Evolutionary conservation across 768 basidiomycete genomes (phyloP), one percentile per base, ranked within the genome.

Genomic region (Pleurotus giganteus): DNA sequence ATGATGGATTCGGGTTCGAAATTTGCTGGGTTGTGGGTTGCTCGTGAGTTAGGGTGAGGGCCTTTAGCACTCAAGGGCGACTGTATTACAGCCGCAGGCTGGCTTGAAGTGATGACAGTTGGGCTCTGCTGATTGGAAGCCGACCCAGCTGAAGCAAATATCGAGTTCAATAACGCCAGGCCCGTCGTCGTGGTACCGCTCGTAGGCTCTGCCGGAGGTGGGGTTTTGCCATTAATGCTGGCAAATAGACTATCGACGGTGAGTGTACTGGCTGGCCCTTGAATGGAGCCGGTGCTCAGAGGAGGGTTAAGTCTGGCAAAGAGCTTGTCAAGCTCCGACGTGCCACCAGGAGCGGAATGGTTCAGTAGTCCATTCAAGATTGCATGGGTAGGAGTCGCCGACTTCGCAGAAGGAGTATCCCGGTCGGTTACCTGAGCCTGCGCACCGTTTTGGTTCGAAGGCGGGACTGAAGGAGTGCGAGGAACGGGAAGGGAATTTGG

Each of bases 121-220:
- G 58, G 63, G 63, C 59, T 13, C 2, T 52, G 39, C 3, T 34
- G 49, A 26, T 51, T 34, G 15, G 65, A 26, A 9, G 55, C 47
- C 7, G 11, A 69, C 13, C 67, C 70, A 4, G 83, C 89, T 4
- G 88, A 91, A 2, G 89, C 89, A 64, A 91, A 91, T 37, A 91
- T 88, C 11, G 81, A 77, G 59, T 87, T 75, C 13, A 91, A 71
- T 28, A 91, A 73, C 15, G 80, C 72, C 45, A 80, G 72, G 4
- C 88, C 86, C n/a, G 80, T 79, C 34, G 69, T 63, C 21, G 70
- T 39, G 65, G 37, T 66, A 55, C 54, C 53, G 59, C 65, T 51
- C 56, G 63, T 23, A 61, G 58, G 36, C 50, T 57, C 36, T 36
- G 57, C 34, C 5, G 72, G 68, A 36, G 68, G 62, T 60, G 47